Evolutionary conservation across 1,284 basidiomycete species (phyloP).

Genomic region (Takashimella koratensis): DNA sequence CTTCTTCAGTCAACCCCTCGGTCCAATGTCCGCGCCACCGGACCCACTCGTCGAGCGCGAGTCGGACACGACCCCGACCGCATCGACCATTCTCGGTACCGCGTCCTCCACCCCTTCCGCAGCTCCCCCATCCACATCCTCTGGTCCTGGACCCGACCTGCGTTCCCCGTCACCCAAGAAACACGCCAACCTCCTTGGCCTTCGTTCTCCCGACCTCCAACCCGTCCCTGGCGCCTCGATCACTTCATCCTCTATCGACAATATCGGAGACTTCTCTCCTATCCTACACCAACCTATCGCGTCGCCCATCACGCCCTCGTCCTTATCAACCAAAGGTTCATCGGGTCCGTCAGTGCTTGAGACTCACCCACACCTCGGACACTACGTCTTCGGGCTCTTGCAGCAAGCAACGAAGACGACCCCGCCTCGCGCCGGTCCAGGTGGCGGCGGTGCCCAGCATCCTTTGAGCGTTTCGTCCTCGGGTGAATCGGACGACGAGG

Average conservation of each 20-base stretch:
- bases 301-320: not conserved
- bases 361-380: constrained; percentile 37
- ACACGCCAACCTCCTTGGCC: not conserved
- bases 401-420: constrained; percentile 16
- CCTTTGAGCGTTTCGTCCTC: constrained; percentile 45
- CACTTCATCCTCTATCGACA: not conserved
- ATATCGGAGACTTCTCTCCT: not conserved
- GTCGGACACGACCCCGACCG: not conserved
- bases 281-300: not conserved
- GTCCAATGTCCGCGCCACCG: not conserved
- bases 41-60: too few species aligned
- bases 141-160: not conserved
- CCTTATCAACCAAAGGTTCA: not conserved
- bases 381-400: constrained; percentile 43
- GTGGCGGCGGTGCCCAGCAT: constrained; percentile 25
- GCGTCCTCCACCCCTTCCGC: not conserved
- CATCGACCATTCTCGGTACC: not conserved
- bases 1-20: not conserved
- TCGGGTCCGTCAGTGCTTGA: constrained; percentile 21
- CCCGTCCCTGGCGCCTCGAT: not conserved
- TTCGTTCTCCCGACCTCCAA: not conserved
- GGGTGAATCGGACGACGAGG: constrained; percentile 40
- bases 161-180: not conserved
- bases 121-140: not conserved
- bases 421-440: constrained; percentile 12